phyloP scores from a whole-genome alignment of 768 basidiomycete genomes.

The Lanmaoa pseudosensibilis region DNA sequence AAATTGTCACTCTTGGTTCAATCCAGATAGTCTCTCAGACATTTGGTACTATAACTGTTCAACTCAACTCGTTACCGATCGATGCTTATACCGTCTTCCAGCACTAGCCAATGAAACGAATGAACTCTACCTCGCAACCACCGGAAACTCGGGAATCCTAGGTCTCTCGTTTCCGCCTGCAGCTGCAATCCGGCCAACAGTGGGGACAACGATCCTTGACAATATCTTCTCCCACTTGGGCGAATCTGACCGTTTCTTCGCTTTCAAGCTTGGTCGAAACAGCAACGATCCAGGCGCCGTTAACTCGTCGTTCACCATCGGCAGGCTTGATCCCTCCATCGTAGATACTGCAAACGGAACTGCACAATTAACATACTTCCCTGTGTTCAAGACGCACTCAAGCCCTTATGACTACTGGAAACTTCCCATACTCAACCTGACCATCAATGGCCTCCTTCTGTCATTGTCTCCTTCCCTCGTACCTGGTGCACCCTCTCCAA shows the following conservation, averaged over 20 bases:
- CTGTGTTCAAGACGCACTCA: constrained; percentile 39
- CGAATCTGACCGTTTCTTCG: constrained; percentile 47
- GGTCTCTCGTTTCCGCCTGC: constrained; percentile 52
- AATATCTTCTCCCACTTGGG: constrained; percentile 47
- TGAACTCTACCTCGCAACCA: constrained; percentile 43
- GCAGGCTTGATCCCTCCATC: constrained; percentile 42
- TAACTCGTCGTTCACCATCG: constrained; percentile 52
- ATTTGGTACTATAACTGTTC: constrained; percentile 38
- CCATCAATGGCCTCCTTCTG: constrained; percentile 43
- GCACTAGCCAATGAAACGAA: constrained; percentile 46
- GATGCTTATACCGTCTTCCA: constrained; percentile 21
- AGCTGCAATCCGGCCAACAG: constrained; percentile 45
- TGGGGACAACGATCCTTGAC: constrained; percentile 47
- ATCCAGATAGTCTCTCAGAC: constrained; percentile 48
- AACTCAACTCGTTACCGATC: background rate
- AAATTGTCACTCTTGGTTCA: constrained; percentile 45
- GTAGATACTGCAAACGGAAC: constrained; percentile 28
- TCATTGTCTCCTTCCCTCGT: constrained; percentile 47
- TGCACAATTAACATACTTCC: constrained; percentile 35
- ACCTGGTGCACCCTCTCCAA: constrained; percentile 38
- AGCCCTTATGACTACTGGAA: constrained; percentile 58
- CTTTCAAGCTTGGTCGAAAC: constrained; percentile 47
- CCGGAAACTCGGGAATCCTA: constrained; percentile 54
- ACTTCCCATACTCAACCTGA: constrained; percentile 45
- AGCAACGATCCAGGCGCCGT: constrained; percentile 16